These are phyloP conservation scores for Eremomyces bilateralis DNA, from an alignment of 495 filamentous ascomycete genomes.

Conservation along the genomic window DNA sequence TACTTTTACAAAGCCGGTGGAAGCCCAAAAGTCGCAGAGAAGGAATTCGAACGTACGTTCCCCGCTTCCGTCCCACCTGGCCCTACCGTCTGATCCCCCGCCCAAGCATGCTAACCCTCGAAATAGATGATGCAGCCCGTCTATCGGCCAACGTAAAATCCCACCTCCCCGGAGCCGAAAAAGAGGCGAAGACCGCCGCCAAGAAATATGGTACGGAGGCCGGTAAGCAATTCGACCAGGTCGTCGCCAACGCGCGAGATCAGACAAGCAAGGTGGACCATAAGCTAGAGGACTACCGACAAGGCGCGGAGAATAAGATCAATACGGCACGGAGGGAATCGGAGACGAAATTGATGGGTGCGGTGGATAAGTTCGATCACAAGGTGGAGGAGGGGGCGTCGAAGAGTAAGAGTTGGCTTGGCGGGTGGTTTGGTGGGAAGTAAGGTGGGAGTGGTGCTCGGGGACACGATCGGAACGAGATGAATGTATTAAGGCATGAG, in stretches of 20 bases:
- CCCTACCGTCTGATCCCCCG: constrained; percentile 6
- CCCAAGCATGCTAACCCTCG: no score
- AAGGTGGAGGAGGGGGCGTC: constrained; percentile 8
- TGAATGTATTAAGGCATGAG: no score
- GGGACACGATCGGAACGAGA: background rate
- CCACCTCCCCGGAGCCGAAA: constrained; percentile 29
- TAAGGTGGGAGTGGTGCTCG: constrained; percentile 1
- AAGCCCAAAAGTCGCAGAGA: constrained; percentile 55
- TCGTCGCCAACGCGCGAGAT: constrained; percentile 36
- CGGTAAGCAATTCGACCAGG: constrained; percentile 30
- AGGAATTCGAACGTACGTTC: constrained; percentile 54
- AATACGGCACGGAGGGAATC: constrained; percentile 23
- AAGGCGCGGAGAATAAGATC: constrained; percentile 44
- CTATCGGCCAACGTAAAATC: constrained; percentile 43
- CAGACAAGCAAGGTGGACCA: constrained; percentile 27
- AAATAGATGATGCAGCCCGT: constrained; percentile 39
- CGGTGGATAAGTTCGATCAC: constrained; percentile 16
- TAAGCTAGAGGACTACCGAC: constrained; percentile 34
- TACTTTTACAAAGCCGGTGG: constrained; percentile 85
- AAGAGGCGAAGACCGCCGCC: constrained; percentile 28
- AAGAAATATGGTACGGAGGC: constrained; percentile 29
- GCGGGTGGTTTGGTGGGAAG: constrained; percentile 14
- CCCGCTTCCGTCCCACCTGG: constrained; percentile 1
- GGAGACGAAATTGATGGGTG: constrained; percentile 8
- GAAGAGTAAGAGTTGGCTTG: constrained; percentile 14